Evolutionary conservation across 306 rosid species (phyloP), one percentile per base, ranked within the genome.

Genomic region (Vigna mungo): DNA sequence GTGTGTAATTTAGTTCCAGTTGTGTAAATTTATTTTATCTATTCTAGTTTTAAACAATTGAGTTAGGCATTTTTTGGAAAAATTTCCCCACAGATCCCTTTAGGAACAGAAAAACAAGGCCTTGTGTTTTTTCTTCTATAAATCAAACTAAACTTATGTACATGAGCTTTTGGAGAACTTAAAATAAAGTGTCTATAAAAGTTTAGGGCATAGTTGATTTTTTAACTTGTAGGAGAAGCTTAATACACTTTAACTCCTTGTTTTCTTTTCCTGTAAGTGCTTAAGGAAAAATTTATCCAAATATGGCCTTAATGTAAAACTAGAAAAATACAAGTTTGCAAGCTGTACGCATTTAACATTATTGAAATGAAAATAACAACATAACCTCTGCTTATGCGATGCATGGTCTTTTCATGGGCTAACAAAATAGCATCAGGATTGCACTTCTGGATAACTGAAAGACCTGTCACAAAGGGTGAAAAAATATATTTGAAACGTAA

Each of bases 321-420:
- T 68, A 68, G 30, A 41, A 60, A 69, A 27, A 55, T 9, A 14
- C 62, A 6, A 8, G 59, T 48, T 51, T 51, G 41, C 48, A 76
- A 73, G 25, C 25, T 55, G 53, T 60, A 18, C 60, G 32, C 20
- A 71, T 34, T 21, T 5, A 64, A 77, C 6, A 74, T 51, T 68
- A 71, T 47, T 53, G 71, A 79, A 82, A 63, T 62, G 14, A 69
- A 62, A 76, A 69, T 34, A 67, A 39, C 55, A 63, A 55, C 44
- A 59, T 56, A 86, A 93, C 98, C 96, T 91, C 21, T 89, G 74
- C 92, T 85, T 62, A 93, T 85, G 82, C 89, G 90, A 5, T 54
- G 84, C 91, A 88, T 85, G 67, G 98, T 91, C 79, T 91, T 91
- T 76, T 88, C 91, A 76, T 93, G 97, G 18, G 92, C 96, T 61